These are phyloP conservation scores for Cyberlindnera euphorbiiphila DNA, from an alignment of 805 yeast genomes.

Conservation along the genomic window DNA sequence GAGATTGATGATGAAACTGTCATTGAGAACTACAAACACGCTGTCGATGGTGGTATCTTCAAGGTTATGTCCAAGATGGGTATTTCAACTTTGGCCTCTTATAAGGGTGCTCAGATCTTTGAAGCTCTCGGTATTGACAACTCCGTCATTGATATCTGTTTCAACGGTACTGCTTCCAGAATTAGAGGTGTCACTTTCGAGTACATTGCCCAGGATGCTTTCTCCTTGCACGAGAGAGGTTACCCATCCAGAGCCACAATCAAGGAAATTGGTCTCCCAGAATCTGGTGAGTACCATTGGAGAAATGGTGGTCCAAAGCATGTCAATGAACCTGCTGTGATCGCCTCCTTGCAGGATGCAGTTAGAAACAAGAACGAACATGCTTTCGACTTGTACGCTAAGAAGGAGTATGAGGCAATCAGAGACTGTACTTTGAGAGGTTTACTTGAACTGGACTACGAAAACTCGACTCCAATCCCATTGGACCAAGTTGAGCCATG, in stretches of 20 bases:
- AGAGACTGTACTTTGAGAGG: conserved; percentile 93
- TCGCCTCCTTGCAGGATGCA: conserved; percentile 96
- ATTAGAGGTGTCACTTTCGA: conserved; percentile 94
- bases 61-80: conserved; percentile 99
- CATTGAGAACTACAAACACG: conserved; percentile 73
- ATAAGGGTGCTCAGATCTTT: conserved; percentile 98
- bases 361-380: conserved; percentile 93
- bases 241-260: conserved; percentile 74
- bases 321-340: conserved; percentile 90
- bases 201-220: conserved; percentile 94
- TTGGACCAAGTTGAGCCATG: conserved; percentile 98
- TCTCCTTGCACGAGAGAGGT: conserved; percentile 89
- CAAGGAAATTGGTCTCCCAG: conserved; percentile 72
- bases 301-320: conserved; percentile 98
- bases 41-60: conserved; percentile 86
- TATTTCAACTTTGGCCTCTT: conserved; percentile 95
- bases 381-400: conserved; percentile 87
- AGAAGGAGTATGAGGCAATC: conserved; percentile 88
- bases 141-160: conserved; percentile 91
- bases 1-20: conserved; percentile 56
- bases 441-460: conserved; percentile 83
- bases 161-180: conserved; percentile 96
- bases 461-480: conserved; percentile 70
- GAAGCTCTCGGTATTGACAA: conserved; percentile 96
- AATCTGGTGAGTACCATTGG: conserved; percentile 97